Evolutionary conservation across 2,329 filamentous ascomycete genomes (phyloP), one percentile per base, ranked within the genome.

Genomic region (Sclerotinia sclerotiorum): DNA sequence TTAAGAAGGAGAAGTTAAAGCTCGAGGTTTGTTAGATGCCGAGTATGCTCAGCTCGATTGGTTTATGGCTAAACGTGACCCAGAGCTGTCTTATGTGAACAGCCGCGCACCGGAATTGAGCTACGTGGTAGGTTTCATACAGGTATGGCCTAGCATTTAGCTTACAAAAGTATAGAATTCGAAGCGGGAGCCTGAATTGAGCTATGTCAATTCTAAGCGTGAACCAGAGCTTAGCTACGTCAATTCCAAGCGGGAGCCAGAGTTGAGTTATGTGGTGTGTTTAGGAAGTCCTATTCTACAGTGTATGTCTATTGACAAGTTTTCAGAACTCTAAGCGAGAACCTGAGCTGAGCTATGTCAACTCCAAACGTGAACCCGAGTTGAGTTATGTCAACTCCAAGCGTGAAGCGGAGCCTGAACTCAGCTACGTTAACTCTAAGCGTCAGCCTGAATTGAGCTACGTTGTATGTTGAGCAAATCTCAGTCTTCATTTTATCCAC

Each of bases 61-160:
- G 54, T 56, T 56, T 15, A 56, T 56, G 54, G 10, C 54, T 56
- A 35, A 56, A 56, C 54, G 29, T 35, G 11, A 56, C 35, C 54
- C 54, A 56, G 54, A 56, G 29, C 54, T 56, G n/a, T 56, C 54
- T n/a, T 56, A 56, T n/a, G 54, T 56, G 54, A 56, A 56, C 35
- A 56, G 54, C 19, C 54, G 29, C 11, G 19, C 54, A n/a, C 27
- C 54, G 19, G 29, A 56, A 15, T 35, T 56, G 54, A 35, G 54
- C 6, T 35, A 56, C n/a, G 54, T 56, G 19, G 54, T 56, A 35
- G 13, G 29, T 55, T n/a, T 35, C 29, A 21, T 21, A 3, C 3
- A 7, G 10, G 0, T 13, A n/a, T n/a, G 19, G 29, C 35, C 19
- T 15, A 19, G 52, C 13, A 15, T 6, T 6, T 15, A 35, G 29